These are phyloP conservation scores for Nothophytophthora sp. DNA, from an alignment of 352 stramenopile genomes.

Conservation along the genomic window DNA sequence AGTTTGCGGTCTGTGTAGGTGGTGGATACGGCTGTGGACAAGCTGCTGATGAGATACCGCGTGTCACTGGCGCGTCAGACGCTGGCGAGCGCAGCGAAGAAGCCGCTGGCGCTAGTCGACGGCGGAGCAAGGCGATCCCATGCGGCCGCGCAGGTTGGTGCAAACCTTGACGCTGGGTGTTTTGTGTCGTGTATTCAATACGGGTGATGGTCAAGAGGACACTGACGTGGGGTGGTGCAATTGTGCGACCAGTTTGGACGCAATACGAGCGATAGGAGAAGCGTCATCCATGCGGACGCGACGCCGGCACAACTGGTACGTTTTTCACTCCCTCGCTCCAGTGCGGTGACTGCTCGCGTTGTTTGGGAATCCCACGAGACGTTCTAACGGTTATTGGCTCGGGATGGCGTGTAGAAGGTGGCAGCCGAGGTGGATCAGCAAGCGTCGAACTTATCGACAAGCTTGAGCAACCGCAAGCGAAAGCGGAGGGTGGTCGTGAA, in stretches of 20 bases:
- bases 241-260: constrained; percentile 38
- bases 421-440: constrained; percentile 10
- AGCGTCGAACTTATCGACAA: neutral
- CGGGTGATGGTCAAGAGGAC: neutral
- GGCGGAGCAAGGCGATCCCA: constrained; percentile 39
- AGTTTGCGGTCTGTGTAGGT: too few species aligned
- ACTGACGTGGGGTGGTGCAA: constrained; percentile 13
- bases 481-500: constrained; percentile 57
- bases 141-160: constrained; percentile 37
- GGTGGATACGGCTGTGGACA: constrained; percentile 59
- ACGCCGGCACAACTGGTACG: constrained; percentile 34
- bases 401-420: constrained; percentile 16
- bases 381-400: neutral
- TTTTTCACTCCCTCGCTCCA: too few species aligned
- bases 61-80: constrained; percentile 43
- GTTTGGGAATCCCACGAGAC: neutral
- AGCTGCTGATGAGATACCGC: constrained; percentile 62
- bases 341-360: too few species aligned
- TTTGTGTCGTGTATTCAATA: neutral
- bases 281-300: constrained; percentile 37
- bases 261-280: constrained; percentile 32
- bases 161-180: neutral
- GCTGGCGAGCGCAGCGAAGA: constrained; percentile 25
- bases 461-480: constrained; percentile 45
- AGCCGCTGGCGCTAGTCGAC: constrained; percentile 35